Conservation (phyloP, 345 rosid species). For the Limnanthes douglasii region DNA sequence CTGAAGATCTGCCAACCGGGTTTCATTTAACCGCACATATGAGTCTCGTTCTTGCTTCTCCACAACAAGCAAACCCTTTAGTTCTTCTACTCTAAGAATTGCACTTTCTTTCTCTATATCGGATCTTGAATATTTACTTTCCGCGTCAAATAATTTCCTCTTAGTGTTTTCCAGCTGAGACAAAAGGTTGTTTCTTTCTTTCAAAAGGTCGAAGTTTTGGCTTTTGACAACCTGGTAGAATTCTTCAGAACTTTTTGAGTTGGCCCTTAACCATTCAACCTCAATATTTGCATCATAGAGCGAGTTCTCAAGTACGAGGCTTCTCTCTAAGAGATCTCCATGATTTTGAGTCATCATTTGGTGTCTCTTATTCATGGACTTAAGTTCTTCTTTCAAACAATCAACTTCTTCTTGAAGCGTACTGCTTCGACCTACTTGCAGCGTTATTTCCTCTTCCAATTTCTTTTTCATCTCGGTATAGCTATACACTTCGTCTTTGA, state of each 20-base stretch:
- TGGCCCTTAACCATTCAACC: constrained; percentile 38
- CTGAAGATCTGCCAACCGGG: constrained; percentile 41
- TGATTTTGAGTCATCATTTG: constrained; percentile 37
- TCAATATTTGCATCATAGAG: constrained; percentile 39
- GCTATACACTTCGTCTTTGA: constrained; percentile 24
- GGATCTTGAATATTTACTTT: constrained; percentile 33
- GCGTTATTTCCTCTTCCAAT: constrained; percentile 36
- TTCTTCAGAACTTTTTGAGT: constrained; percentile 42
- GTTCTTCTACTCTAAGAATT: constrained; percentile 33
- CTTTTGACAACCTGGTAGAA: constrained; percentile 33
- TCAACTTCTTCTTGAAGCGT: constrained; percentile 45
- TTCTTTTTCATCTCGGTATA: constrained; percentile 38
- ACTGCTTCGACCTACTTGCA: constrained; percentile 26
- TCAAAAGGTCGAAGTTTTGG: constrained; percentile 33
- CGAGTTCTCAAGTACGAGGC: constrained; percentile 23
- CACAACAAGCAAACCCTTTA: constrained; percentile 25
- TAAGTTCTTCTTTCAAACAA: constrained; percentile 45
- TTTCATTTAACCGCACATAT: constrained; percentile 33
- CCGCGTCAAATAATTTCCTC: constrained; percentile 31
- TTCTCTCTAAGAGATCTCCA: constrained; percentile 35
- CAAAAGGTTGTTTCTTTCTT: constrained; percentile 24
- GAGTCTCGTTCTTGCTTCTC: constrained; percentile 36
- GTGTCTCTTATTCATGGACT: constrained; percentile 28
- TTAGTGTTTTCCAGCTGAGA: constrained; percentile 33
- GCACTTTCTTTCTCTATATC: constrained; percentile 41